Base-by-base conservation (phyloP, 2,329 filamentous ascomycete species). In the Magnaporthiopsis poae region DNA sequence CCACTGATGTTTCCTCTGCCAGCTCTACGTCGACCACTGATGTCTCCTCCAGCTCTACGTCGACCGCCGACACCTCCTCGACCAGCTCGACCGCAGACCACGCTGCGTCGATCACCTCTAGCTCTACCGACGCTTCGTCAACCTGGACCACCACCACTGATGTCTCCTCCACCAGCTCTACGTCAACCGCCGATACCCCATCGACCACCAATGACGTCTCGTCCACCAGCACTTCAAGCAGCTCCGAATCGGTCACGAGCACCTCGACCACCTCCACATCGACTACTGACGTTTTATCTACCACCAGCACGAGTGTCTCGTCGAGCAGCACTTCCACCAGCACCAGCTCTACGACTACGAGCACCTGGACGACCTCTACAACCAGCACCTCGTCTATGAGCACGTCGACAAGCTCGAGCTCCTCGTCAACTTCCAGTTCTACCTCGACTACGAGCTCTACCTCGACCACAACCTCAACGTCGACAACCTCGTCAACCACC, bases 371-470 rank as follows among this genome's bases (percentile, higher is more conserved):
- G 11, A 39, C 39, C 21, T 61, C 60, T 33, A 4, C 33, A 21
- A 29, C 36, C 13, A n/a, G 9, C 4, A 29, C 13, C 5, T 35
- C 31, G 31, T 31, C 31, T 31, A 7, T 7, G 5, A 31, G 31
- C 12, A 11, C 35, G 35, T 36, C 35, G 3, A 36, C 63, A 13
- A 52, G 36, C 62, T 29, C 46, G 8, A 15, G 29, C 2, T 12
- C 52, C 21, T 60, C 63, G 15, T 25, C 15, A 36, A 36, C 35
- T 4, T 61, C 66, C n/a, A 59, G 61, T 11, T 52, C 35, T 13
- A 29, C 60, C 21, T 13, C 62, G 18, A 64, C 21, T 39, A 56
- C 60, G 52, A 63, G 63, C 29, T 66, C 67, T 25, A 66, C 36
- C 15, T 39, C 65, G 12, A 64, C 21, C 60, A 61, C 62, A 5